Evolutionary conservation across 1,284 basidiomycete species (phyloP), one percentile per base, ranked within the genome.

Genomic region (Apiotrichum gracile): DNA sequence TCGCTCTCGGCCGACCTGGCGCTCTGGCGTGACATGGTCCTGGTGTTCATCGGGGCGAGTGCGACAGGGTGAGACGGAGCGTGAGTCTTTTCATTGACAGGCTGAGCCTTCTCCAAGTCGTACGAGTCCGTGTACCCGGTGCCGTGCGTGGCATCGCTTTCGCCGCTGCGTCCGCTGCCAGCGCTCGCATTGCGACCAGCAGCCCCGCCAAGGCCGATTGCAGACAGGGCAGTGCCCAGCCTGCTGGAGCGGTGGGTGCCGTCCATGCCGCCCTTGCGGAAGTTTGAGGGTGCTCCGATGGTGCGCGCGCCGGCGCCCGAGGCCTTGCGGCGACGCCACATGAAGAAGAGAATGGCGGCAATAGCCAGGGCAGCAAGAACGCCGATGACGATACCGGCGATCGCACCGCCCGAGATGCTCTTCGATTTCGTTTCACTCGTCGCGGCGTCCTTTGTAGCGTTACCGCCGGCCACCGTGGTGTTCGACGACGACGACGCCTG

Each of bases 311-410:
- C 21, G 31, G 16, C 38, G 26, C 24, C 45, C 33, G 43, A 24
- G 14, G 47, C 49, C 24, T 43, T 37, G 21, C 44, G 47, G 22
- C 46, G 47, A 25, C 41, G 39, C 37, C 50, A 52, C 49, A 25
- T 69, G 56, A 62, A 62, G 35, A 66, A 51, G 13, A 68, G 35
- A 2, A 63, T 26, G 1, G 51, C 64, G 14, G 66, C 46, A n/a
- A 60, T 41, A 4, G 46, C 60, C 14, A 69, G 31, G 13, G 55
- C 67, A 4, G 52, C 62, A 16, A 73, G 12, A 3, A 64, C 65
- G 17, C 68, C 72, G 31, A 71, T 54, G 24, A 69, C 69, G 19
- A 68, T 66, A 7, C 72, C 72, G 1, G 62, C 72, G 29, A 74
- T 70, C 7, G 66, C 69, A 12, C 70, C 70, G 9, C 63, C 62